These are phyloP conservation scores for Ciborinia camelliae DNA, from an alignment of 2,329 filamentous ascomycete species.

Conservation along the genomic window DNA sequence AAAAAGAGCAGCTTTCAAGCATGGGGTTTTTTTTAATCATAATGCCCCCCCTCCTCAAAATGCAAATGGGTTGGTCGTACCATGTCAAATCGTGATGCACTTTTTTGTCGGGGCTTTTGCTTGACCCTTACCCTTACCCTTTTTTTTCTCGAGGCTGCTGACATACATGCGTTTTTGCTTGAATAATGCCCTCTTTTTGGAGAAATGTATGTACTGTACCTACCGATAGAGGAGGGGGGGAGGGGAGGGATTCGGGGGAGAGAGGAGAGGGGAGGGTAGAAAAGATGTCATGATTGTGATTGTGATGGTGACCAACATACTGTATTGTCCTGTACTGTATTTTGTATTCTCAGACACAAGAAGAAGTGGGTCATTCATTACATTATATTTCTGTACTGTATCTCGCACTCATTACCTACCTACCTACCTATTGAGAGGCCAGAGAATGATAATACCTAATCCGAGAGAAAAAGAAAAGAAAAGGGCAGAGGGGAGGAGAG, in stretches of 20 bases:
- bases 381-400: too few species aligned
- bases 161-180: constrained; percentile 7
- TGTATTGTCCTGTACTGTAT: too few species aligned
- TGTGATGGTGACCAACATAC: constrained; percentile 19
- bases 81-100: constrained; percentile 6
- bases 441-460: too few species aligned
- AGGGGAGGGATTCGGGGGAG: too few species aligned
- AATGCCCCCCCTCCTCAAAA: background rate
- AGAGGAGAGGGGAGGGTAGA: too few species aligned
- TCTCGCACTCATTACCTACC: background rate
- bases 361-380: constrained; percentile 18
- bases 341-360: constrained; percentile 12
- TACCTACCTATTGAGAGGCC: background rate
- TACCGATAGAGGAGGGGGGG: constrained; percentile 2
- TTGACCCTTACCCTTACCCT: too few species aligned
- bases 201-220: too few species aligned
- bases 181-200: background rate
- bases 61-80: background rate
- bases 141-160: constrained; percentile 13
- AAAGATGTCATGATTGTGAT: constrained; percentile 16
- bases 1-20: constrained; percentile 14
- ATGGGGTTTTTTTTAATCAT: too few species aligned
- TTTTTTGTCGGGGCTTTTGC: constrained; percentile 11
- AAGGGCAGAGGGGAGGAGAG: background rate
- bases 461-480: too few species aligned